Base-by-base conservation (phyloP, 305 asterid species). In the Fraxinus sp. region DNA sequence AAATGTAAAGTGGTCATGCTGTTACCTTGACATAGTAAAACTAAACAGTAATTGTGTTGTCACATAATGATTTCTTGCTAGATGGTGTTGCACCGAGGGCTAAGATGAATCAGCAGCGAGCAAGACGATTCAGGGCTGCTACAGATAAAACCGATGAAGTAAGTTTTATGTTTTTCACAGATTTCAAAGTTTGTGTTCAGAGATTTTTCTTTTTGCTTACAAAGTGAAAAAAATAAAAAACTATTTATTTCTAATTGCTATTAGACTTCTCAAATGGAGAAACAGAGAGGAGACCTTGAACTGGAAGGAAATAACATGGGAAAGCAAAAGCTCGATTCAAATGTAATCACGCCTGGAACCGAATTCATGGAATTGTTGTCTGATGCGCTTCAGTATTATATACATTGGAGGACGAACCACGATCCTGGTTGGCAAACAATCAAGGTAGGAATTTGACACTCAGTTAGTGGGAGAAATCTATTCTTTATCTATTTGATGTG, bases 51-150 rank as follows among this genome's bases (percentile, higher is more conserved):
- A 66, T 66, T 66, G 74, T 73, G 72, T 78, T 75, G 22, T 76
- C 46, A 5, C 41, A 6, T 44, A 66, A 70, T 32, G 57, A 57
- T 64, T 64, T 71, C 41, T 66, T 35, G 32, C 39, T 80, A 91
- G 95, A 91, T 85, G 95, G 95, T 73, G 95, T 91, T 84, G 95
- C 95, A 8, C 95, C 95, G 4, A 87, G 94, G 64, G 95, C 95
- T 16, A 92, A 92, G 85, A 90, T 92, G 95, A 92, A 92, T 83
- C 95, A 90, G 70, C 94, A 92, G 83, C 90, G 95, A 33, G 79
- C 95, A 39, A 90, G 95, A 78, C 90, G 95, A 64, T 92, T 92
- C 86, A 87, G 91, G 83, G 88, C 95, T 44, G 91, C 92, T 73
- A 89, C 86, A 82, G 92, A 88, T 64, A 89, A 87, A 35, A 86